Evolutionary conservation across 2,329 filamentous ascomycete genomes (phyloP).

Genomic region (Nemania serpens): DNA sequence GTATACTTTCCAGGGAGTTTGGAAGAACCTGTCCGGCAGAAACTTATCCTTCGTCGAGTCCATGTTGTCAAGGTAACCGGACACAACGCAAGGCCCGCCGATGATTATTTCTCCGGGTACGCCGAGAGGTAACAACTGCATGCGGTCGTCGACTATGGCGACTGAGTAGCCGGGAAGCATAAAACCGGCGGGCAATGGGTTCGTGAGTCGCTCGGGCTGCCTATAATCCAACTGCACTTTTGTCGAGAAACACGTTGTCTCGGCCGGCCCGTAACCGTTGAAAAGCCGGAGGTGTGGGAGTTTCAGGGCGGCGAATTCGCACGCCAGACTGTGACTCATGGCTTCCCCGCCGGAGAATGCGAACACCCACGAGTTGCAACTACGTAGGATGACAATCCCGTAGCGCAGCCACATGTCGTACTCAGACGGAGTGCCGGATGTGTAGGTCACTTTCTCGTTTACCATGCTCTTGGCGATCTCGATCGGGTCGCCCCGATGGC

Average conservation of each 20-base stretch:
- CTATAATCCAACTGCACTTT: no score
- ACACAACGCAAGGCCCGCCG: slow-evolving; percentile 48
- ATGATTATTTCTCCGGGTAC: slow-evolving; percentile 49
- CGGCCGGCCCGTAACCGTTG: no score
- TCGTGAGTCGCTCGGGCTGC: no score
- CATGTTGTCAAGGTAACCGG: slow-evolving; percentile 46
- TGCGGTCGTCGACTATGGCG: slow-evolving; percentile 44
- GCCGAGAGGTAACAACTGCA: slow-evolving; percentile 41
- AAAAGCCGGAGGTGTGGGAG: no score
- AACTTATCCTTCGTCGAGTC: not conserved
- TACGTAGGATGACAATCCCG: slow-evolving; percentile 3
- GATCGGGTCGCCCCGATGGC: slow-evolving; percentile 41
- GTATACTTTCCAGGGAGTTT: slow-evolving; percentile 41
- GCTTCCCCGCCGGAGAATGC: no score
- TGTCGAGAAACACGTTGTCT: no score
- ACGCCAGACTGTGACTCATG: no score
- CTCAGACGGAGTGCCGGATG: slow-evolving; percentile 47
- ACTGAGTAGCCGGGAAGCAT: slow-evolving; percentile 3
- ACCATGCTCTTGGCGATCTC: slow-evolving; percentile 44
- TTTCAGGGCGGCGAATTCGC: no score
- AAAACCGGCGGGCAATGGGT: no score
- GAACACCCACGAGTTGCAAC: no score
- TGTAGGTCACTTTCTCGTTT: slow-evolving; percentile 42
- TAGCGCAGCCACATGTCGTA: slow-evolving; percentile 41
- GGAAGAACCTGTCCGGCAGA: not conserved